Percentiles rank a stretch among this genome's conserved stretches.
These are phyloP conservation scores for Rubus parviflorus DNA, from an alignment of 306 rosid genomes.

Conservation along the genomic window DNA sequence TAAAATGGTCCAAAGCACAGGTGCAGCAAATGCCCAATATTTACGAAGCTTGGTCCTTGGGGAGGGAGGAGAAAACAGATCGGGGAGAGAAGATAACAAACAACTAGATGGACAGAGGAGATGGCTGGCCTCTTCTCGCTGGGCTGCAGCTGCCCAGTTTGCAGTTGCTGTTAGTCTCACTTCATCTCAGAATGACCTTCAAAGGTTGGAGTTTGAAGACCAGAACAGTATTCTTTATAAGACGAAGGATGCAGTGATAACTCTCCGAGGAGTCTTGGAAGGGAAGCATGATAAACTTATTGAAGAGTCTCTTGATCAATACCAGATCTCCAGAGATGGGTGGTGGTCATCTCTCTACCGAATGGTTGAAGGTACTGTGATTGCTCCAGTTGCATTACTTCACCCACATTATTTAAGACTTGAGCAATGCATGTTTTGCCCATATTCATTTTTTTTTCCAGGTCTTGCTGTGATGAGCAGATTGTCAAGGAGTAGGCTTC, in stretches of 20 bases:
- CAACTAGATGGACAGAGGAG: slow-evolving; percentile 44
- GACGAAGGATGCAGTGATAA: slow-evolving; percentile 68
- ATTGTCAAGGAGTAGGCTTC: slow-evolving; percentile 64
- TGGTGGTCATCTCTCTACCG: slow-evolving; percentile 81
- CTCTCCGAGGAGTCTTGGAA: slow-evolving; percentile 75
- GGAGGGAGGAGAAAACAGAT: slow-evolving; percentile 42
- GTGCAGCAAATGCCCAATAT: slow-evolving; percentile 78
- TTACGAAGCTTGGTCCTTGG: slow-evolving; percentile 59
- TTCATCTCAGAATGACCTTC: slow-evolving; percentile 77
- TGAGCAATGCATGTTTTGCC: not conserved
- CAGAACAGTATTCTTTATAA: slow-evolving; percentile 45
- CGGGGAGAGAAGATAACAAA: slow-evolving; percentile 33
- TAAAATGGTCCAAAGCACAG: slow-evolving; percentile 91
- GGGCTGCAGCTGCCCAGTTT: slow-evolving; percentile 86
- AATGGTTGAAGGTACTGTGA: slow-evolving; percentile 77
- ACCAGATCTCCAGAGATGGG: slow-evolving; percentile 57
- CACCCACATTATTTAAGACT: not conserved
- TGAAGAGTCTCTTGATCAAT: slow-evolving; percentile 48
- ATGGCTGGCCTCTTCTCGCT: slow-evolving; percentile 55
- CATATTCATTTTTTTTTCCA: slow-evolving; percentile 18
- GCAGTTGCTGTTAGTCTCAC: slow-evolving; percentile 83
- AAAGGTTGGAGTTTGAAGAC: slow-evolving; percentile 46
- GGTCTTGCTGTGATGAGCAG: slow-evolving; percentile 84
- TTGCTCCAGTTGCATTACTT: slow-evolving; percentile 1
- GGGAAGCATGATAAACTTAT: slow-evolving; percentile 77